Base-by-base conservation (phyloP, 176 grass and related monocot genomes). In the bread wheat (Triticum aestivum) region DNA sequence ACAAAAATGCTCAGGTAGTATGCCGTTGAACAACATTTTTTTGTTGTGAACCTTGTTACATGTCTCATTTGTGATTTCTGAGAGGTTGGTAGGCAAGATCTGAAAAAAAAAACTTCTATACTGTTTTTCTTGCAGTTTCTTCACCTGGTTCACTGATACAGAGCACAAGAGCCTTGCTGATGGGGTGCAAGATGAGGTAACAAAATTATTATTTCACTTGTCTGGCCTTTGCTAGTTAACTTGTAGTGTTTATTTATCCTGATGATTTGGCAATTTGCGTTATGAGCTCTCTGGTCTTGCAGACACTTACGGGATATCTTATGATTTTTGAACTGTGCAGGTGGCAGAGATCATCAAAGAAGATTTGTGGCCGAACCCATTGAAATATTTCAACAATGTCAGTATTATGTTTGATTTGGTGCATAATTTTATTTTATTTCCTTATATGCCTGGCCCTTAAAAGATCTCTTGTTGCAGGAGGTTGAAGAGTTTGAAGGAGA, bases 361-460 rank as follows among this genome's bases (percentile, higher is more conserved):
- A 87, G 97, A 99, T 83, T 87, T 99, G 69, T 99, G 97, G 97
- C 97, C 97, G 59, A 99, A 99, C 82, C 97, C 97, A 47, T 93
- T 99, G 80, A 99, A 99, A 79, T 97, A 99, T 79, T 99, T 99
- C 76, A 99, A 99, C 49, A 99, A 99, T 92, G 94, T 97, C 27
- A 90, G 92, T 86, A 58, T 89, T 76, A 18, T 80, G 8, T 80
- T 11, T 76, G 12, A 59, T 37, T 39, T 23, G 56, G 21, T 86
- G 47, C 70, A 65, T 54, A 20, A 5, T 71, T 61, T 79, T 71
- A 37, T 78, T 75, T 73, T 61, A 10, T 71, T n/a, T 67, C 5
- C 2, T 83, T 83, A 15, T 83, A 15, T 84, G 21, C 41, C 8
- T 77, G 68, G 76, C 84, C 11, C 58, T 83, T 68, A 85, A 79